Evolutionary conservation across 192 early-diverging fungal species (phyloP), one percentile per base, ranked within the genome.

Genomic region (Gaertneriomyces semiglobifer): DNA sequence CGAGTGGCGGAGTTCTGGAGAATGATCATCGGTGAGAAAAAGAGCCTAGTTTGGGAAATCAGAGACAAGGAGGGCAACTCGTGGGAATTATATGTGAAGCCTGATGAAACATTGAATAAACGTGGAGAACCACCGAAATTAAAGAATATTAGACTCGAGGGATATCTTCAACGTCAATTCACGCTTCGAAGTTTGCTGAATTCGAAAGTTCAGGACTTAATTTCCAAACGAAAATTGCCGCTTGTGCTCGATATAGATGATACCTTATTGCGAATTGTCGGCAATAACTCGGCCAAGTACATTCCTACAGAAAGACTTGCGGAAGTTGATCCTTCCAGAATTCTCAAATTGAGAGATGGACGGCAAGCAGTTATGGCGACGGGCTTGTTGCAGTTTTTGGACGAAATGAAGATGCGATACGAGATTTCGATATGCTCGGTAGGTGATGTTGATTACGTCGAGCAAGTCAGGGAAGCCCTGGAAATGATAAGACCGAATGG

Each of bases 181-280:
- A 33, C 38, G 45, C 33, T 44, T 10, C 68, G 54, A 56, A 59
- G 65, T 48, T 38, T 43, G 40, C 39, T 77, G 33, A 57, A 52
- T 10, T 64, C 14, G 62, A 9, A 11, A 4, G 77, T 75, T 44
- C 60, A 76, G 10, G 70, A 70, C 16, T 58, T 91, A 7, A 59
- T 88, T 7, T 59, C 66, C 1, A 66, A 64, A 16, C 71, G 86
- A 50, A 77, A 77, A 44, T 68, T 91, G 6, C 89, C 89, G 1
- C 79, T 91, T 14, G 89, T 91, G 0, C 72, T 91, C 18, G 89
- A 91, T 73, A 69, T 91, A 44, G 89, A 91, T 69, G 89, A 91
- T 66, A 91, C 89, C 0, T 72, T 91, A 0, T 87, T 91, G 12
- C 77, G 89, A 0, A 74, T 87, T 9, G 84, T 89, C 33, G 88